These are phyloP conservation scores for Mycena indigotica DNA, from an alignment of 768 basidiomycete genomes.

Conservation along the genomic window DNA sequence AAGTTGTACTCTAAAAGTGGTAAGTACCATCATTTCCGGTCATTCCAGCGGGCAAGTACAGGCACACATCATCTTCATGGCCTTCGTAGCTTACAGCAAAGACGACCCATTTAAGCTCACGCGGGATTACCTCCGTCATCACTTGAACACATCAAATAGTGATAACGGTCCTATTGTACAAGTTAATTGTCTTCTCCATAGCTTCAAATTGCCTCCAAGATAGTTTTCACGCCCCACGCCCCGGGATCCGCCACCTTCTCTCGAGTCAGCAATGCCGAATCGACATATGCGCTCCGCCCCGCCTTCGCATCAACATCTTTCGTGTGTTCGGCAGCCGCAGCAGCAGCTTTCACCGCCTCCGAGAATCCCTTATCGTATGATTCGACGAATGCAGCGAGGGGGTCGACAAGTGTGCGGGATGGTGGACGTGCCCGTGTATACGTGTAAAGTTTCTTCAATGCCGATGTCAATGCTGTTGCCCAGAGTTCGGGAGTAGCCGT, in stretches of 20 bases:
- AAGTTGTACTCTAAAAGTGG: no score
- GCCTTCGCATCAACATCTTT: conserved; percentile 80
- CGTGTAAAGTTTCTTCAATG: conserved; percentile 66
- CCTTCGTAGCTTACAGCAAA: no score
- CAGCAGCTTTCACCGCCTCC: conserved; percentile 61
- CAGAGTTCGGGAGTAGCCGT: conserved; percentile 57
- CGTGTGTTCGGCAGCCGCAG: conserved; percentile 71
- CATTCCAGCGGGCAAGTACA: no score
- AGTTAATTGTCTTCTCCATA: neutral
- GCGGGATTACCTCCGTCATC: no score
- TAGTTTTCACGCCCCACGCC: conserved; percentile 84
- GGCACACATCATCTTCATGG: no score
- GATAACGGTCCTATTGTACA: no score
- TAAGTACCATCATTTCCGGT: no score
- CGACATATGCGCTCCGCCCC: conserved; percentile 87
- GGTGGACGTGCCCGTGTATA: conserved; percentile 91
- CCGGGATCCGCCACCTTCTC: conserved; percentile 82
- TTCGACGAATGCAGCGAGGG: conserved; percentile 75
- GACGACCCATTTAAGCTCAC: no score
- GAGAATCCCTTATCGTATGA: conserved; percentile 45
- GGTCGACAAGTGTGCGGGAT: conserved; percentile 91
- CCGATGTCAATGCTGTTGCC: conserved; percentile 57
- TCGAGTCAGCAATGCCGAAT: conserved; percentile 60
- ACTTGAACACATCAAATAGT: no score
- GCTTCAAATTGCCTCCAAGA: conserved; percentile 57